Evolutionary conservation across 2,329 filamentous ascomycete species (phyloP), one percentile per base, ranked within the genome.

Genomic region (Raffaelea deltoideospora): DNA sequence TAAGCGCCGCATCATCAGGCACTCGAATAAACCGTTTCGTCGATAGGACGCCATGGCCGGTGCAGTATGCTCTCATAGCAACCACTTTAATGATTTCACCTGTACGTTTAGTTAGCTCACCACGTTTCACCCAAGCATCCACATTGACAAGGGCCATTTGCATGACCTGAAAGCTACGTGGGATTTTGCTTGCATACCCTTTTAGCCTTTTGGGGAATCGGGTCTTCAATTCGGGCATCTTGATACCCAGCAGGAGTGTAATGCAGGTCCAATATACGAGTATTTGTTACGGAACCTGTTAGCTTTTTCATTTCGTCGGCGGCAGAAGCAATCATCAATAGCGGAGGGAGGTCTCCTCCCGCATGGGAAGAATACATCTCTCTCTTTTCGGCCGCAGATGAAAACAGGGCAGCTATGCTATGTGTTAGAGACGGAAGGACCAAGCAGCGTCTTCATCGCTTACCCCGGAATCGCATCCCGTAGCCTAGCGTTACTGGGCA

Each of bases 81-180:
- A 71, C 69, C 36, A 68, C 59, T 32, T 66, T 69, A 11, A 72
- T 76, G 45, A 62, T 67, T 49, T 78, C 72, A 47, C 73, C 78
- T 11, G 70, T 68, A 35, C 69, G 65, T 50, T 75, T 72, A 6
- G 72, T 72, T 32, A 69, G 64, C 35, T 65, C 64, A 48, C 67
- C 62, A 33, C 68, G 59, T 29, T 64, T 58, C 35, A 64, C 56
- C 1, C 38, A 28, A 28, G 63, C 60, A 39, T 64, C 60, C 42
- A 54, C 48, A 55, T 60, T 38, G 56, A 57, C 18, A 49, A 70
- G 57, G 24, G 67, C 63, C 59, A 78, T 74, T 39, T 75, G 69
- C 64, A 78, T 74, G 29, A 77, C 69, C 32, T 63, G 60, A 50
- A 78, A 78, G 45, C 74, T 75, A 21, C 72, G 72, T 41, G 68